Conservation (phyloP, 768 basidiomycete genomes). For the Paxillus involutus region DNA sequence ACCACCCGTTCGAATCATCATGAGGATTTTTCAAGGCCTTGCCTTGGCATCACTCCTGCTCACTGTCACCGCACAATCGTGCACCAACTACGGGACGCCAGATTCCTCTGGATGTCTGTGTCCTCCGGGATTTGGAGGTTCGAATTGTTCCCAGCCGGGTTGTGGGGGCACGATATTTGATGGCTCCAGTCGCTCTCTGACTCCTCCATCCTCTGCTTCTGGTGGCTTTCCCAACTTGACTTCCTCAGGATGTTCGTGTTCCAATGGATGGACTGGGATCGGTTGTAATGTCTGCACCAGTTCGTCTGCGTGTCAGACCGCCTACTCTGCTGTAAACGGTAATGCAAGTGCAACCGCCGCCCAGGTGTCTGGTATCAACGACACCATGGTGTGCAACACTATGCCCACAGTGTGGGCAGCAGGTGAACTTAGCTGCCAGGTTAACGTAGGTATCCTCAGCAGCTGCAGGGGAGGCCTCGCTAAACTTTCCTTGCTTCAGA, state of each 20-base stretch:
- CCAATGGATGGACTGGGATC: slow-evolving; percentile 71
- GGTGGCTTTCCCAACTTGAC: slow-evolving; percentile 65
- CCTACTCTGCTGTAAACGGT: slow-evolving; percentile 44
- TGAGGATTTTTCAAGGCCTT: slow-evolving; percentile 7
- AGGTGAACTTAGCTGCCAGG: slow-evolving; percentile 82
- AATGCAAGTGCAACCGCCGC: slow-evolving; percentile 31
- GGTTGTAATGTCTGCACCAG: slow-evolving; percentile 81
- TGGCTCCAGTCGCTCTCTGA: slow-evolving; percentile 55
- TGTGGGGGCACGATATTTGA: slow-evolving; percentile 87
- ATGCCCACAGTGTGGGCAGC: slow-evolving; percentile 71
- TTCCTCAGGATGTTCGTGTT: slow-evolving; percentile 65
- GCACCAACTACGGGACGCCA: slow-evolving; percentile 25
- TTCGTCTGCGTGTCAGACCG: slow-evolving; percentile 66
- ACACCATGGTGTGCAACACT: slow-evolving; percentile 74
- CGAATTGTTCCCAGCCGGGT: slow-evolving; percentile 63
- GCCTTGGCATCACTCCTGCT: slow-evolving; percentile 9
- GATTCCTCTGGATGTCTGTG: slow-evolving; percentile 54
- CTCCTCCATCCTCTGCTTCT: slow-evolving; percentile 35
- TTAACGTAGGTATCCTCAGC: slow-evolving; percentile 55
- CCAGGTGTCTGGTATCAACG: slow-evolving; percentile 44
- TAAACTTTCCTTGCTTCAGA: slow-evolving; percentile 42
- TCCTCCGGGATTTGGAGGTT: slow-evolving; percentile 78
- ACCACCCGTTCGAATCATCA: not conserved
- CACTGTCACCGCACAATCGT: slow-evolving; percentile 22
- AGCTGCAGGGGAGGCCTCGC: not conserved